Base-by-base conservation (phyloP, 2,329 filamentous ascomycete genomes). In the Botryosphaeria dothidea region DNA sequence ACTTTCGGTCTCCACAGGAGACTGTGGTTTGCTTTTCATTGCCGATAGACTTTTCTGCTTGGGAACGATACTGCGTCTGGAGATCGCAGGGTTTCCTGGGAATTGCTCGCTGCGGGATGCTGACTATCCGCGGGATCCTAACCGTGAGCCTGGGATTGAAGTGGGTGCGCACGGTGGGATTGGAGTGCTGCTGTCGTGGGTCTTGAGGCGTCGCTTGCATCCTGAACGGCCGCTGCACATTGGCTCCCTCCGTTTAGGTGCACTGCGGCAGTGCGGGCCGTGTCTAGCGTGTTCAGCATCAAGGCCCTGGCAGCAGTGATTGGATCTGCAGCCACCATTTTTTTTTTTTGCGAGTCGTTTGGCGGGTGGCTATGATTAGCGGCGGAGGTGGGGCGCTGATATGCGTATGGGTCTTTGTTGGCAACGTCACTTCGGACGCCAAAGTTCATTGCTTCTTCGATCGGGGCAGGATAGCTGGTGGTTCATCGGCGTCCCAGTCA, bases 391-490 rank as follows among this genome's bases (percentile, higher is more conserved):
- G 25, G 41, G 38, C 41, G 27, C n/a, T 60, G 54, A 23, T 4
- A 45, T 58, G 54, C 36, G 54, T 21, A 27, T 15, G 15, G 23
- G 31, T 46, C 41, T 60, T 60, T 60, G 36, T 60, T 60, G 56
- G 56, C 46, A 60, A 38, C 43, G 56, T 60, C 56, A 60, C 46
- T 36, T 57, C 51, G 36, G 36, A 21, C 21, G 23, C 36, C 19
- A 57, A 36, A 43, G 36, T 23, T 36, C 21, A n/a, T 38, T 64
- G 29, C 51, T 64, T 64, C 51, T 46, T 45, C 27, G 41, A 58
- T 58, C 13, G 62, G 15, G 41, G 41, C 45, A 64, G 62, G 38
- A 43, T 57, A 51, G 61, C 51, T 45, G 61, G 29, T 19, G 11
- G 38, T 45, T 41, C n/a, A 25, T n/a, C 43, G 49, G 61, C 19